phyloP scores from a whole-genome alignment of 352 stramenopile genomes.

The Pythium oligandrum region DNA sequence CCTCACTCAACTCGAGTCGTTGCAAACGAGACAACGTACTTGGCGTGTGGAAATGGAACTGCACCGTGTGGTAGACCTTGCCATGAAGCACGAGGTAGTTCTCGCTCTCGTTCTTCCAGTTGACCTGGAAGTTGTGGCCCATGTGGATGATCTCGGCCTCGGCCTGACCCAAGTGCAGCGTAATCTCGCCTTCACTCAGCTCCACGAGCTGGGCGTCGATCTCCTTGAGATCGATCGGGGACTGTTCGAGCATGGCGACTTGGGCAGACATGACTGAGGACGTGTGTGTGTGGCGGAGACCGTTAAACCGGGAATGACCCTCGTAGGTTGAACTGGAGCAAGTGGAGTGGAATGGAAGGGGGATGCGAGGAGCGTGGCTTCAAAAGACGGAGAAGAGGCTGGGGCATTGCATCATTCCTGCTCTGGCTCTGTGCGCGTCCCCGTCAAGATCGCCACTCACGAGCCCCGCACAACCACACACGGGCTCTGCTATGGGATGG shows the following conservation, averaged over 20 bases:
- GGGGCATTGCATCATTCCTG: not conserved
- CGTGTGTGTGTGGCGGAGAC: too few relatives aligned
- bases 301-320: too few relatives aligned
- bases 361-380: not conserved
- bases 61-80: constrained; percentile 19
- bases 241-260: constrained; percentile 26
- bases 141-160: constrained; percentile 30
- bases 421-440: not conserved
- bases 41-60: constrained; percentile 46
- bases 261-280: too few relatives aligned
- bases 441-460: too few relatives aligned
- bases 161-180: constrained; percentile 22
- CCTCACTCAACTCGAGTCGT: constrained; percentile 1
- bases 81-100: constrained; percentile 19
- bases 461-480: too few relatives aligned
- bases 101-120: constrained; percentile 21
- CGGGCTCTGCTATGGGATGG: too few relatives aligned
- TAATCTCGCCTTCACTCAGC: constrained; percentile 21
- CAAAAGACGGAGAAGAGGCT: not conserved
- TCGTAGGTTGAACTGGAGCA: too few relatives aligned
- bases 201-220: constrained; percentile 17
- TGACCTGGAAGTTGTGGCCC: constrained; percentile 47
- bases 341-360: not conserved
- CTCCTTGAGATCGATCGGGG: constrained; percentile 47
- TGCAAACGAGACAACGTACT: constrained; percentile 27